Evolutionary conservation across 352 stramenopile genomes (phyloP), one percentile per base, ranked within the genome.

Genomic region (Globisporangium camurandrum): DNA sequence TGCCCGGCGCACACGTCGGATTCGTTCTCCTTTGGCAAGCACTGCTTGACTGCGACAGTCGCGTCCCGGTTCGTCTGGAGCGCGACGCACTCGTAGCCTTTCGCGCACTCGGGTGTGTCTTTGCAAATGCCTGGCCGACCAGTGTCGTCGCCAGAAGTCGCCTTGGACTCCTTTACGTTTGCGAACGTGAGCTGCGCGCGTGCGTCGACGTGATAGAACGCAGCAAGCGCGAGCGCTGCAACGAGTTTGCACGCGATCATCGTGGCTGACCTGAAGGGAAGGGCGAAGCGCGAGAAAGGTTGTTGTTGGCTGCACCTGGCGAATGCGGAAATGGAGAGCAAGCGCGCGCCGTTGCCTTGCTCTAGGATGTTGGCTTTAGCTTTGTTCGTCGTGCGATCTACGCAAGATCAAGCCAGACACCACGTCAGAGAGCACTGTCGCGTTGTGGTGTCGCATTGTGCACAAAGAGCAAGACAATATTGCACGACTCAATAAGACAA

Each of bases 41-140:
- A 89, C 61, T 89, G 78, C 62, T 84, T 85, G 48, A 89, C 73
- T 16, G 68, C 64, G 27, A 81, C 71, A 8, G 77, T 73, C 19
- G 63, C 67, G 11, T 67, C 40, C 22, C 77, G 72, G 17, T 71
- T 84, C 36, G 78, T 88, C 63, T 90, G 72, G 16, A 90, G 64
- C 12, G 78, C 69, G 22, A 86, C 72, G 36, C 78, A 88, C 52
- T 80, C 59, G 66, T 86, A 88, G 19, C 63, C 69, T 27, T 68
- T 62, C 37, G 37, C 60, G 62, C 73, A 84, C 51, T 82, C 73
- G 30, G 70, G 46, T 8, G 69, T 82, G 49, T 76, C 72, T 53
- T 86, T 68, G 50, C 78, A 90, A 47, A 74, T 71, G 8, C 63
- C 68, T 0, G 66, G 66, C 56, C 61, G 68, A 11, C 73, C 61